Evolutionary conservation across 2,329 filamentous ascomycete species (phyloP).

Genomic region (Beauveria caledonica): DNA sequence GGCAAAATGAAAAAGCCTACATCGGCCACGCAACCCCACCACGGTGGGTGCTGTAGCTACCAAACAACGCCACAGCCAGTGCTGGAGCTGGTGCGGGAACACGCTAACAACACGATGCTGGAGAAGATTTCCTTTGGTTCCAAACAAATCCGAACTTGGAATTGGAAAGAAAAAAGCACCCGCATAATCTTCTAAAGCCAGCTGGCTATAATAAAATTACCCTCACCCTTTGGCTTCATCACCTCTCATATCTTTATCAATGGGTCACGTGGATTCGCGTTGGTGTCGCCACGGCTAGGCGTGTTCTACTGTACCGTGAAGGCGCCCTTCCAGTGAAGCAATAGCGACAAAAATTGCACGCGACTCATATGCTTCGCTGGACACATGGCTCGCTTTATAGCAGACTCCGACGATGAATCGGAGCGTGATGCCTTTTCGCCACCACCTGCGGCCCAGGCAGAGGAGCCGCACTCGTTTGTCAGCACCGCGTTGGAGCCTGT

Average conservation of each 20-base stretch:
- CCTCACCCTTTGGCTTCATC: too few species aligned
- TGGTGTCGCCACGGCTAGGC: background rate
- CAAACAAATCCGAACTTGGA: too few species aligned
- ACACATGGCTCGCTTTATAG: constrained; percentile 24
- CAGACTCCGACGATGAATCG: constrained; percentile 33
- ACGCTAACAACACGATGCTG: too few species aligned
- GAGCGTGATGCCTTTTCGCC: constrained; percentile 17
- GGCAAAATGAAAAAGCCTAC: background rate
- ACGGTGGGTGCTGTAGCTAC: too few species aligned
- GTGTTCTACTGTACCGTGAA: background rate
- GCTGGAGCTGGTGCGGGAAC: too few species aligned
- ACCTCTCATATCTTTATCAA: background rate
- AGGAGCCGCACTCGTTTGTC: background rate
- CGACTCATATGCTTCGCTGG: background rate
- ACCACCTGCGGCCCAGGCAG: constrained; percentile 10
- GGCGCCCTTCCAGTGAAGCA: background rate
- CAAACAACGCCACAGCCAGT: too few species aligned
- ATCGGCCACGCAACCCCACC: background rate
- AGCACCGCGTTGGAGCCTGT: background rate
- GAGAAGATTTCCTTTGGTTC: too few species aligned
- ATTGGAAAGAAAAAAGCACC: too few species aligned
- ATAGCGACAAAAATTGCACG: background rate
- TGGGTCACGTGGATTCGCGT: background rate
- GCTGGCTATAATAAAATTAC: too few species aligned
- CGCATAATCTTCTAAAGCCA: too few species aligned